Percentiles rank a stretch among this genome's conserved stretches.
These are phyloP conservation scores for Prototheca stagnorum DNA, from an alignment of 163 green algal species.

Conservation along the genomic window DNA sequence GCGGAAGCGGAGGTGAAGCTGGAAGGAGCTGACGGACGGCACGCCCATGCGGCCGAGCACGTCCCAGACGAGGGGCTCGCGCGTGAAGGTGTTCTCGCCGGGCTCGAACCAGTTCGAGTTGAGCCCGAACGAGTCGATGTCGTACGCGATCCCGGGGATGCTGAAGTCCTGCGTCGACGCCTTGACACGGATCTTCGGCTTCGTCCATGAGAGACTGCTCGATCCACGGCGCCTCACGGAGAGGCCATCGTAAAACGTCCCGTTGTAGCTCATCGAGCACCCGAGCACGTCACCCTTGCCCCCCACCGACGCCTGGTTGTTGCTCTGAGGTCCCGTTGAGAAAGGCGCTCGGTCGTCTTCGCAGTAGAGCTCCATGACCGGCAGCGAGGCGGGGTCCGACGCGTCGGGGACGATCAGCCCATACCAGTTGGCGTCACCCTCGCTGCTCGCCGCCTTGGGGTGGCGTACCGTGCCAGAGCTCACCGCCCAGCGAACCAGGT, in stretches of 20 bases:
- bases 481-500: conserved; percentile 25
- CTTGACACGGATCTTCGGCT: conserved; percentile 64
- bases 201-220: conserved; percentile 43
- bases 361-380: conserved; percentile 26
- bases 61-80: conserved; percentile 50
- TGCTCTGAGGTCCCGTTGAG: neutral
- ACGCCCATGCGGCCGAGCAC: conserved; percentile 30
- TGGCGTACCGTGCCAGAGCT: neutral
- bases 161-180: conserved; percentile 4
- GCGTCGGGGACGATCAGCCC: conserved; percentile 22
- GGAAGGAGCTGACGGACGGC: conserved; percentile 15
- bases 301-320: conserved; percentile 1
- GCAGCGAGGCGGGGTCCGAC: conserved; percentile 7
- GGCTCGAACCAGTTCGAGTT: conserved; percentile 35
- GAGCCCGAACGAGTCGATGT: neutral
- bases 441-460: neutral
- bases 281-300: neutral
- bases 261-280: conserved; percentile 32
- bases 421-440: conserved; percentile 16
- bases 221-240: conserved; percentile 26
- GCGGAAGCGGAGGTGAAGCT: conserved; percentile 56
- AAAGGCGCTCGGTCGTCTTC: conserved; percentile 8
- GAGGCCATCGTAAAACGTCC: conserved; percentile 52
- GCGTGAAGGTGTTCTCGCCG: conserved; percentile 71
- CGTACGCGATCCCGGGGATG: neutral